Evolutionary conservation across 768 basidiomycete genomes (phyloP).

Genomic region (Naematelia encephala): DNA sequence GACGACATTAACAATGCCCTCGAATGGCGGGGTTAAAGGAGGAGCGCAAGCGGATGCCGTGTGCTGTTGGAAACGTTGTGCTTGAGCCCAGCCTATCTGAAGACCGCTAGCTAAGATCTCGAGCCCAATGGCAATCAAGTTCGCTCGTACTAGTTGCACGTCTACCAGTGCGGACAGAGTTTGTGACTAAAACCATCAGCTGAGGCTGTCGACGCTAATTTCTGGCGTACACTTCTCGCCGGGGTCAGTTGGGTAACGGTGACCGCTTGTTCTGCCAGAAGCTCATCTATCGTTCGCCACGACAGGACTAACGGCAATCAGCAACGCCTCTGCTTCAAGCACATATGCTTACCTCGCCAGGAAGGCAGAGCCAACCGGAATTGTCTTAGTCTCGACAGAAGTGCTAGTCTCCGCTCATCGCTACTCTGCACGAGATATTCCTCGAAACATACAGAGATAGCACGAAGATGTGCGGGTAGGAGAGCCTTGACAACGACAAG

Average conservation of each 20-base stretch:
- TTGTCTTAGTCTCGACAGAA: slow-evolving; percentile 16
- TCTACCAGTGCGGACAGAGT: slow-evolving; percentile 24
- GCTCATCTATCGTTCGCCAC: slow-evolving; percentile 32
- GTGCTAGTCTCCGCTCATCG: slow-evolving; percentile 24
- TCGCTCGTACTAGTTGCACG: slow-evolving; percentile 26
- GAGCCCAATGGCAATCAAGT: slow-evolving; percentile 25
- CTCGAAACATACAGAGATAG: slow-evolving; percentile 31
- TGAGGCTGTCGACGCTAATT: background rate
- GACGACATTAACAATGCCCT: slow-evolving; percentile 21
- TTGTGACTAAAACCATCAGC: slow-evolving; percentile 18
- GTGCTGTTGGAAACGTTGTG: slow-evolving; percentile 40
- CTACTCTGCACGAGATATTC: slow-evolving; percentile 27
- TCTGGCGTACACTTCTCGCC: slow-evolving; percentile 17
- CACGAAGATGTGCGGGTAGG: slow-evolving; percentile 21
- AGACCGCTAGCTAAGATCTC: slow-evolving; percentile 31
- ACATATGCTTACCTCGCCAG: slow-evolving; percentile 27
- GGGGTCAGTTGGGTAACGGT: slow-evolving; percentile 19
- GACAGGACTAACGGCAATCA: slow-evolving; percentile 23
- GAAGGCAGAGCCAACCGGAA: slow-evolving; percentile 13
- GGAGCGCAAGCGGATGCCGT: slow-evolving; percentile 27
- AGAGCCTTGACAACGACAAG: slow-evolving; percentile 17
- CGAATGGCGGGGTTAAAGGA: slow-evolving; percentile 23
- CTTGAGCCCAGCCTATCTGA: slow-evolving; percentile 13
- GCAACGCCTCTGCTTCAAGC: background rate
- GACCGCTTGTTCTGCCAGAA: slow-evolving; percentile 27